A percentile compares a stretch with the other conserved stretches of the same genome.
phyloP scores from a whole-genome alignment of 2,329 filamentous ascomycete genomes.

The Geosmithia morbida region DNA sequence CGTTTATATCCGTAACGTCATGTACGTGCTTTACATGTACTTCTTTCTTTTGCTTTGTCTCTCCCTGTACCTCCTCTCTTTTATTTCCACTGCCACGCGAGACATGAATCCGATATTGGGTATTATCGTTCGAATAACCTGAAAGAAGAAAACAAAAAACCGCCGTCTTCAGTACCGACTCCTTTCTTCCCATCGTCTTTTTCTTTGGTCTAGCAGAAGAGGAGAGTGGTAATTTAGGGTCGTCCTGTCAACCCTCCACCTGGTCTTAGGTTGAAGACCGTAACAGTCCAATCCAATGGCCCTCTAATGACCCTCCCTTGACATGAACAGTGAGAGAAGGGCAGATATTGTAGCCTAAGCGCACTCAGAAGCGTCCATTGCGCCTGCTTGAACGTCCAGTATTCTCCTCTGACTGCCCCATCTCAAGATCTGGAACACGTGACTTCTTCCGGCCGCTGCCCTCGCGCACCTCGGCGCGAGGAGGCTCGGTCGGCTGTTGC shows the following conservation, averaged over 20 bases:
- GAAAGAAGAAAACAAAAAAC: neutral
- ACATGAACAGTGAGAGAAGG: neutral
- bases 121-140: neutral
- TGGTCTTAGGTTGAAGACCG: neutral
- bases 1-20: neutral
- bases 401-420: conserved; percentile 7
- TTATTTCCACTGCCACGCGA: neutral
- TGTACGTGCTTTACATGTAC: neutral
- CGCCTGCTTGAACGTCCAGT: conserved; percentile 5
- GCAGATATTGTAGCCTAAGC: too few species aligned
- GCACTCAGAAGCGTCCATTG: neutral
- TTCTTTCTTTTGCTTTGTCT: neutral
- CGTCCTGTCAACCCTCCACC: neutral
- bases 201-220: neutral
- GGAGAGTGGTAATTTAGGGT: neutral
- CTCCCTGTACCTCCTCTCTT: neutral
- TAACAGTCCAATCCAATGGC: neutral
- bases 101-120: neutral
- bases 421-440: conserved; percentile 15
- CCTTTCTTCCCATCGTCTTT: neutral
- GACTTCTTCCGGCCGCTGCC: conserved; percentile 11
- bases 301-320: neutral
- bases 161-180: neutral
- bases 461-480: conserved; percentile 11
- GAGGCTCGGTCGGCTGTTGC: conserved; percentile 9